phyloP scores from a whole-genome alignment of 441 rosid genomes.

The Adansonia madagascariensis region DNA sequence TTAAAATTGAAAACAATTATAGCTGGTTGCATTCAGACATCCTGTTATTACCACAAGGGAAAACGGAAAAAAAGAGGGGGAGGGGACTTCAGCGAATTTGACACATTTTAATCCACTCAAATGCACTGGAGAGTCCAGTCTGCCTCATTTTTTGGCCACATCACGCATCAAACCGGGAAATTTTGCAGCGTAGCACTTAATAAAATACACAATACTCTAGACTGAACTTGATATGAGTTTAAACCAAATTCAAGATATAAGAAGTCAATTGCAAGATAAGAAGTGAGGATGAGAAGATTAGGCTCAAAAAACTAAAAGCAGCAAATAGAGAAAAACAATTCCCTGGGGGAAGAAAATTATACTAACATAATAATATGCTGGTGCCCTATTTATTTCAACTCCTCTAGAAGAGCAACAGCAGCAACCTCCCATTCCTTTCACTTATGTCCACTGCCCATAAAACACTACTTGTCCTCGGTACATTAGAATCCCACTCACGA shows the following conservation, averaged over 20 bases:
- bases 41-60: neutral
- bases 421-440: constrained; percentile 79
- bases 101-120: constrained; percentile 1
- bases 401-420: constrained; percentile 78
- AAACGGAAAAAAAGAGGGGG: neutral
- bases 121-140: neutral
- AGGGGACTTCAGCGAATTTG: too few relatives aligned
- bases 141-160: neutral
- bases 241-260: neutral
- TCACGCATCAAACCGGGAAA: neutral
- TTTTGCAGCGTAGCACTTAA: neutral
- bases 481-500: constrained; percentile 30
- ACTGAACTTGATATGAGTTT: neutral
- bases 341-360: constrained; percentile 25
- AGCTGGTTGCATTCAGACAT: neutral
- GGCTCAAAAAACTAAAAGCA: neutral
- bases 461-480: constrained; percentile 26
- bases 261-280: neutral
- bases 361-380: constrained; percentile 68
- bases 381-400: constrained; percentile 48
- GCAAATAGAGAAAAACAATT: constrained; percentile 5
- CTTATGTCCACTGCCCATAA: constrained; percentile 38
- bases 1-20: constrained; percentile 11
- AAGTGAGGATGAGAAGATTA: neutral
- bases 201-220: neutral